Base-by-base conservation (phyloP, 305 asterid species). In the Nicotiana rustica region DNA sequence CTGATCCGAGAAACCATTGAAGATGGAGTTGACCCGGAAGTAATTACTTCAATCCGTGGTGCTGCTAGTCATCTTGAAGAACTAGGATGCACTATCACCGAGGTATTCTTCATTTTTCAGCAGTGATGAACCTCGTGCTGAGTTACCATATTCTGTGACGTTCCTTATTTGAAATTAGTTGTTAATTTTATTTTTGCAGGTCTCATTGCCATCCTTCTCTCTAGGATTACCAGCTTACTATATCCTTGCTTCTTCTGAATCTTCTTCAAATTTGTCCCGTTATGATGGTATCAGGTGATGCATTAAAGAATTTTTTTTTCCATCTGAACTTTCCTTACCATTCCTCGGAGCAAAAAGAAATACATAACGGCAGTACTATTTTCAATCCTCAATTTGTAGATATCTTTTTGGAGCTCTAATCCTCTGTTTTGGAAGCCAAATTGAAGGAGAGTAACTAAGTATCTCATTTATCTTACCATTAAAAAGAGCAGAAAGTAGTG, bases 171-270 rank as follows among this genome's bases (percentile, higher is more conserved):
- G 19, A 29, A 44, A 38, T 41, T 86, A 49, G 29, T 80, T 67
- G 82, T 21, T 67, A 29, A 64, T 36, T 78, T 25, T 66, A 18
- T 64, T 77, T 83, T 61, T 64, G 67, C 90, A 96, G 99, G 97
- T 96, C 52, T 90, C 98, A 2, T 84, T 96, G 89, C 98, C 99
- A 19, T 92, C 98, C 82, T 96, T 91, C 89, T 92, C 98, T 85
- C 93, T 96, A 89, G 98, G 99, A 82, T 89, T 96, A 83, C 98
- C 99, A 2, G 99, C 99, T 70, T 96, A 96, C 87, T 96, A 96
- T 83, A 90, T 94, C 82, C 98, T 96, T 84, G 99, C 99, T 86
- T 88, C 94, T 1, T 96, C 96, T 18, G 98, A 96, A 89, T 91
- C 99, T 68, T 96, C 99, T 69, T 96, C 98, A 25, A 96, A 96